Evolutionary conservation across 164 flowering plant genomes (phyloP).

Genomic region (Malania oleifera): DNA sequence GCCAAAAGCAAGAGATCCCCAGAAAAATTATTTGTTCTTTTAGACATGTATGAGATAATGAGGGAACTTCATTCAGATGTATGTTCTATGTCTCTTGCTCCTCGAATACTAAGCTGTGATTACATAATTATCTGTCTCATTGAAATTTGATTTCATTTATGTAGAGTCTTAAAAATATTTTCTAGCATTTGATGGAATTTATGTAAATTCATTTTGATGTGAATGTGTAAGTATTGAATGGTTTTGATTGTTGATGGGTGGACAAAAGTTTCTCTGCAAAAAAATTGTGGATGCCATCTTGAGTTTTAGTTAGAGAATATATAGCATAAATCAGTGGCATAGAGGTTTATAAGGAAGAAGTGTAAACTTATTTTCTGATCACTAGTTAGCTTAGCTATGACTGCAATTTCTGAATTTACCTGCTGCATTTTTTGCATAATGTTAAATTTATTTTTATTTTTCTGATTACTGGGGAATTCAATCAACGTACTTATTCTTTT

Average conservation of each 20-base stretch:
- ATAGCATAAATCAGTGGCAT: too few species aligned
- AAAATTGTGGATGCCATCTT: too few species aligned
- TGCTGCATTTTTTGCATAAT: too few species aligned
- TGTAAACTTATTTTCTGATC: too few species aligned
- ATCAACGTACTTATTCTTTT: too few species aligned
- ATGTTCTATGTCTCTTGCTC: conserved; percentile 12
- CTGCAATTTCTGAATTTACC: too few species aligned
- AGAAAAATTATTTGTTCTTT: conserved; percentile 85
- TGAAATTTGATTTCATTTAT: neutral
- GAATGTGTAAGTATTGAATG: neutral
- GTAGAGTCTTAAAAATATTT: neutral
- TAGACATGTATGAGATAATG: conserved; percentile 98
- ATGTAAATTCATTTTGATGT: neutral
- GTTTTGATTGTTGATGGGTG: neutral
- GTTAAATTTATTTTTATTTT: too few species aligned
- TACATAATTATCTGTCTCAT: neutral
- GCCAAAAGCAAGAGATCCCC: conserved; percentile 98
- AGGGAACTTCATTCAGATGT: conserved; percentile 91
- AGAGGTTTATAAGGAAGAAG: too few species aligned
- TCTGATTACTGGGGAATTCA: too few species aligned
- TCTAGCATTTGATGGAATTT: neutral
- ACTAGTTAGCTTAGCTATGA: too few species aligned
- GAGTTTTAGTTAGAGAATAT: too few species aligned
- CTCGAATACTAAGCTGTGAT: neutral
- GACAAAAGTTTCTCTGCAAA: too few species aligned